Evolutionary conservation across 2,329 filamentous ascomycete species (phyloP).

Genomic region (Phialocephala subalpina): DNA sequence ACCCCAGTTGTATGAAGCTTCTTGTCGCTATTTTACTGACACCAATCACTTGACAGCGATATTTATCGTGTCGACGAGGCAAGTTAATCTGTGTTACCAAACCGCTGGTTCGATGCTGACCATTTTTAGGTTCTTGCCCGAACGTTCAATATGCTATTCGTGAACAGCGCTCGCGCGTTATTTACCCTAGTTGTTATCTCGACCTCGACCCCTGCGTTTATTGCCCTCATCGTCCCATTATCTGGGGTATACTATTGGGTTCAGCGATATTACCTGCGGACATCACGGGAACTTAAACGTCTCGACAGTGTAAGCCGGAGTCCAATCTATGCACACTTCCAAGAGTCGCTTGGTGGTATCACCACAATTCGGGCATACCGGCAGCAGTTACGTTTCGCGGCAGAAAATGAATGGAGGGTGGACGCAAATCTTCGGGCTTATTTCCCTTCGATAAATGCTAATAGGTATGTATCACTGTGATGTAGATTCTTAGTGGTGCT

Average conservation of each 20-base stretch:
- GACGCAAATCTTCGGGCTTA: constrained; percentile 94
- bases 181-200: constrained; percentile 92
- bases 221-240: constrained; percentile 82
- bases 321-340: constrained; percentile 98
- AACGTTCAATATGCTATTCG: constrained; percentile 96
- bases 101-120: constrained; percentile 57
- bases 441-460: constrained; percentile 91
- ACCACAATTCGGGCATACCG: constrained; percentile 95
- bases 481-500: constrained; percentile 18
- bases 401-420: constrained; percentile 97
- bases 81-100: constrained; percentile 36
- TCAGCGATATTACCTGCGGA: constrained; percentile 95
- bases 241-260: constrained; percentile 86
- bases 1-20: constrained; percentile 26
- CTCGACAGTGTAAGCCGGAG: constrained; percentile 95
- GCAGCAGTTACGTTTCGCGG: constrained; percentile 85
- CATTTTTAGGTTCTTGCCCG: constrained; percentile 93
- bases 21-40: constrained; percentile 34
- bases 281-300: constrained; percentile 94
- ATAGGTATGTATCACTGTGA: constrained; percentile 37
- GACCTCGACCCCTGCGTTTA: constrained; percentile 80
- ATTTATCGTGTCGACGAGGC: constrained; percentile 55
- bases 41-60: constrained; percentile 49
- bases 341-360: constrained; percentile 93
- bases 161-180: constrained; percentile 74